Evolutionary conservation across 2,329 filamentous ascomycete species (phyloP).

Genomic region (Neofusicoccum ribis): DNA sequence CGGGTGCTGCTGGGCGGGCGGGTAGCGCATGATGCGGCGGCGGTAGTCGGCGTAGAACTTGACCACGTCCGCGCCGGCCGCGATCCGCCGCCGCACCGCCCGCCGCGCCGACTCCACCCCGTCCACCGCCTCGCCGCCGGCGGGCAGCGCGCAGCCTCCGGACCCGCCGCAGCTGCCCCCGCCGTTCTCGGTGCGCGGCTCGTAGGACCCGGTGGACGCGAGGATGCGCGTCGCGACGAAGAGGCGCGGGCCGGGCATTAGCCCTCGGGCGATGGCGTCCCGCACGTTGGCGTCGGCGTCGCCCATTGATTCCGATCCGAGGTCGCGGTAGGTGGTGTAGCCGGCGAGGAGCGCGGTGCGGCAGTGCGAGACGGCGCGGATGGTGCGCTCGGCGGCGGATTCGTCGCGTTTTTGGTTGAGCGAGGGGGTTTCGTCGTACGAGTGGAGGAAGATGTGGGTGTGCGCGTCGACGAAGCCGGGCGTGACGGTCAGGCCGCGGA

Average conservation of each 20-base stretch:
- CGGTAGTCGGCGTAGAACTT: constrained; percentile 38
- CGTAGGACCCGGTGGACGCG: constrained; percentile 53
- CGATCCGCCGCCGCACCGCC: constrained; percentile 31
- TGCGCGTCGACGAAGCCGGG: constrained; percentile 58
- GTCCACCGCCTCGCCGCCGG: constrained; percentile 49
- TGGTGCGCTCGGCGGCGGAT: constrained; percentile 56
- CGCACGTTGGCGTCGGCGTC: constrained; percentile 54
- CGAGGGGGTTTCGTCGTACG: constrained; percentile 40
- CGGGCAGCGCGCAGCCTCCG: constrained; percentile 32
- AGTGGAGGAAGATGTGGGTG: constrained; percentile 58
- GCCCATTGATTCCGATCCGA: constrained; percentile 55
- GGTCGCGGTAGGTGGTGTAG: constrained; percentile 60
- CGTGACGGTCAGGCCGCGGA: constrained; percentile 54
- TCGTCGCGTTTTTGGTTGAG: constrained; percentile 59
- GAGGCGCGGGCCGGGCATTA: constrained; percentile 56
- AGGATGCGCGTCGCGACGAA: constrained; percentile 57
- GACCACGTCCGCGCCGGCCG: constrained; percentile 35
- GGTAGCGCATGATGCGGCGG: constrained; percentile 30
- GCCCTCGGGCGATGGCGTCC: constrained; percentile 55
- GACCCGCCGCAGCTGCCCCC: constrained; percentile 20
- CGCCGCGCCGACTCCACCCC: constrained; percentile 44
- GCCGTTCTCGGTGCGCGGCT: constrained; percentile 50
- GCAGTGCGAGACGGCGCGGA: constrained; percentile 56
- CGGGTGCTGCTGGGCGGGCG: constrained; percentile 28
- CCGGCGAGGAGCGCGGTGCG: constrained; percentile 56